Base-by-base conservation (phyloP, 1,284 basidiomycete genomes). In the Butyriboletus appendiculatus region DNA sequence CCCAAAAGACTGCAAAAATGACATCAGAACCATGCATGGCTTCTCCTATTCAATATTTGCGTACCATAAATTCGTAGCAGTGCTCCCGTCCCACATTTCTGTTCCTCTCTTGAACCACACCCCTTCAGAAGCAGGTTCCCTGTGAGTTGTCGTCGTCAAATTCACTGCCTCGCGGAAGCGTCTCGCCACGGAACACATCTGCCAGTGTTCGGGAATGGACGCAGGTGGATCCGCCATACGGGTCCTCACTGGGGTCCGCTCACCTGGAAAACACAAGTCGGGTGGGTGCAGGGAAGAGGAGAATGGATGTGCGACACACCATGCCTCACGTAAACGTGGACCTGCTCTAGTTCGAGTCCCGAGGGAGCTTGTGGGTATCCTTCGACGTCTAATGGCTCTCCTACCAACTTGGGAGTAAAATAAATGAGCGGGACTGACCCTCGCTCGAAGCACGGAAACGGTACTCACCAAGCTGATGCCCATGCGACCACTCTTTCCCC, bases 321-420 rank as follows among this genome's bases (percentile, higher is more conserved):
- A 69, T 91, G 89, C 38, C 89, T 76, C 10, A 89, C 80, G 62
- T 83, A 90, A 33, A 90, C 69, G 65, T 90, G 86, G 6, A 90
- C 86, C 66, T 91, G 88, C 67, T 86, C 77, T 34, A 91, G 73
- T 59, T 76, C 60, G 14, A 91, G 74, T 28, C 74, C 78, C 2
- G 70, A 55, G 8, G 87, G 88, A 0, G 84, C 79, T 37, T 76
- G 65, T 3, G 84, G 81, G 63, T 90, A 90, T 6, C 71, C 70
- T 18, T 82, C 76, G 1, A 83, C 81, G 50, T 89, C 84, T 20
- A 89, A 65, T 12, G 79, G 79, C 18, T 73, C 70, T 55, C 76
- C 75, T 14, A 75, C 74, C 34, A 54, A 28, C 68, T 67, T 48
- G 45, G 0, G n/a, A 30, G 20, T 22, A 24, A 16, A 22, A 40